These are phyloP conservation scores for Moringa oleifera DNA, from an alignment of 345 rosid genomes.

Conservation along the genomic window DNA sequence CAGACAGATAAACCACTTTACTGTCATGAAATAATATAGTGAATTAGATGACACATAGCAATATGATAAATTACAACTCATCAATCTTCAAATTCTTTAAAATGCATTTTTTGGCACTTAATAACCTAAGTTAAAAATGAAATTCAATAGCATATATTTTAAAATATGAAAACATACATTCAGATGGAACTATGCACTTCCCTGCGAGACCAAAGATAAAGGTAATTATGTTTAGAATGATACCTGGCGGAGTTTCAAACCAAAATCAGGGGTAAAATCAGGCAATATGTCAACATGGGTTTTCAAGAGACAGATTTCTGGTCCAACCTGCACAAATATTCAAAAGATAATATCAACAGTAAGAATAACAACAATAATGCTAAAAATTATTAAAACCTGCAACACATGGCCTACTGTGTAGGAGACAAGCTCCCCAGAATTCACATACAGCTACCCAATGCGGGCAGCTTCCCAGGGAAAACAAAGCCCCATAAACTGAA, in stretches of 20 bases:
- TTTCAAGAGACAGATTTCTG: constrained; percentile 88
- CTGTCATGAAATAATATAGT: too few relatives aligned
- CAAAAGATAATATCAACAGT: constrained; percentile 8
- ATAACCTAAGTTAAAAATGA: constrained; percentile 1
- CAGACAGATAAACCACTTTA: too few relatives aligned
- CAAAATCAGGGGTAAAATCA: constrained; percentile 90
- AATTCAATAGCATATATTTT: neutral
- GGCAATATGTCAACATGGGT: constrained; percentile 96
- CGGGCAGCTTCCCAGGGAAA: too few relatives aligned
- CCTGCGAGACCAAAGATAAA: neutral
- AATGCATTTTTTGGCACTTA: neutral
- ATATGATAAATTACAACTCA: too few relatives aligned
- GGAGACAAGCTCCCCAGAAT: too few relatives aligned
- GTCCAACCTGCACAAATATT: constrained; percentile 66
- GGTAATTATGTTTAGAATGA: constrained; percentile 1
- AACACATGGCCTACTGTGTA: too few relatives aligned
- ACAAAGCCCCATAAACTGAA: too few relatives aligned
- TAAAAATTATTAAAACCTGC: too few relatives aligned
- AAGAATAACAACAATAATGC: too few relatives aligned
- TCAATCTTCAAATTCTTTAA: neutral
- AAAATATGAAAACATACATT: neutral
- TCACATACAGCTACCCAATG: too few relatives aligned
- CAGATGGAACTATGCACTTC: too few relatives aligned
- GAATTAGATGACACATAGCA: too few relatives aligned
- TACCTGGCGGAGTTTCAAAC: constrained; percentile 82